phyloP scores from a whole-genome alignment of 176 grass and related monocot species.

The Carex littledalei region DNA sequence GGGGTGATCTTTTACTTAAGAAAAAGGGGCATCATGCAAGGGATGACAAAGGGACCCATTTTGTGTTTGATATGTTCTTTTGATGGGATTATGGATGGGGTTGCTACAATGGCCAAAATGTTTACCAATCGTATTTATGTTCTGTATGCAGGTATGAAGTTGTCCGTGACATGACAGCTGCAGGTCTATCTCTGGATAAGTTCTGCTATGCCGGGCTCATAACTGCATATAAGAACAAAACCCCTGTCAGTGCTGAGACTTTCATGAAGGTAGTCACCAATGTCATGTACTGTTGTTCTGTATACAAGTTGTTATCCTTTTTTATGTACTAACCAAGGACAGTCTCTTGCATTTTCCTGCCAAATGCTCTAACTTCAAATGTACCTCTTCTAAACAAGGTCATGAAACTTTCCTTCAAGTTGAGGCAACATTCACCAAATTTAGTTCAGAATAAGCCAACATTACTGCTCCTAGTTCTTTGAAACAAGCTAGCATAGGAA shows the following conservation, averaged over 20 bases:
- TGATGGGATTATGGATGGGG: neutral
- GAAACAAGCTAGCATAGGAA: neutral
- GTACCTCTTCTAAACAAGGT: neutral
- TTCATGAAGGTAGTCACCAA: conserved; percentile 43
- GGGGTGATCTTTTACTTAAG: neutral
- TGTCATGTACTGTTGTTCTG: neutral
- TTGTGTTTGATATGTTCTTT: neutral
- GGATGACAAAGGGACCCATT: neutral
- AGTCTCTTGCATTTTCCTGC: neutral
- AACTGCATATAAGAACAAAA: conserved; percentile 90
- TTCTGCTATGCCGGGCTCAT: conserved; percentile 98
- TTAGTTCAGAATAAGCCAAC: neutral
- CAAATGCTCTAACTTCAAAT: neutral
- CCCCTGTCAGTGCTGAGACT: conserved; percentile 56
- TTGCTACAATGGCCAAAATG: neutral
- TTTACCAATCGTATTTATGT: neutral
- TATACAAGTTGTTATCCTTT: neutral
- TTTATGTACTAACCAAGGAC: neutral
- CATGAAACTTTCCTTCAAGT: neutral
- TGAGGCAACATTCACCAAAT: neutral
- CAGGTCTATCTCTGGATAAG: conserved; percentile 86
- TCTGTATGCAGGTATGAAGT: conserved; percentile 57
- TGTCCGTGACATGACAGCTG: conserved; percentile 94
- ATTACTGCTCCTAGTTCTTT: neutral
- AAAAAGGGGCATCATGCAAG: neutral